Evolutionary conservation across 164 flowering plant genomes (phyloP).

Genomic region (Protea cynaroides): DNA sequence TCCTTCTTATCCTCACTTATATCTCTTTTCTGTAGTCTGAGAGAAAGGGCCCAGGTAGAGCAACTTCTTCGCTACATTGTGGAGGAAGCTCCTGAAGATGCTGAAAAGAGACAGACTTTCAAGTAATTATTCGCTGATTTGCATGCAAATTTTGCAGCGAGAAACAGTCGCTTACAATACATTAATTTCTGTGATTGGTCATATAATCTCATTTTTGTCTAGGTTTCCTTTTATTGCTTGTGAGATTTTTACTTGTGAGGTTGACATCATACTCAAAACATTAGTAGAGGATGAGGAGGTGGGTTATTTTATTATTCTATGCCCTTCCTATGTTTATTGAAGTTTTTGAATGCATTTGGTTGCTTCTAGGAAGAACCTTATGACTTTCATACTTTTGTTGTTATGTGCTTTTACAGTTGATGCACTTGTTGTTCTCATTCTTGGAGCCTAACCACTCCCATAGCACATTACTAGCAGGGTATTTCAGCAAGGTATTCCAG

Average conservation of each 20-base stretch:
- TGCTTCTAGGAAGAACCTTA: background rate
- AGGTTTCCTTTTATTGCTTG: constrained; percentile 95
- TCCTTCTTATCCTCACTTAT: background rate
- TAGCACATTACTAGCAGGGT: constrained; percentile 73
- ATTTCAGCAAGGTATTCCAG: constrained; percentile 77
- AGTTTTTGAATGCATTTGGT: background rate
- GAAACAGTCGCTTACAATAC: background rate
- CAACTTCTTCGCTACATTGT: constrained; percentile 74
- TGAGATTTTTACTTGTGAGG: constrained; percentile 95
- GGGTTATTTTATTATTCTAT: constrained; percentile 4
- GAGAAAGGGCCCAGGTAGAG: constrained; percentile 77
- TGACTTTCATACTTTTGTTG: background rate
- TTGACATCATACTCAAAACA: constrained; percentile 82
- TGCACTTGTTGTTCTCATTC: constrained; percentile 84
- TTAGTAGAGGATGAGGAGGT: constrained; percentile 93
- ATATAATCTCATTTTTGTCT: background rate
- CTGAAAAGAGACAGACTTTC: constrained; percentile 64
- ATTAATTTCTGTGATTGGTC: background rate
- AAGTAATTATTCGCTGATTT: constrained; percentile 42
- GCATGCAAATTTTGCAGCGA: background rate
- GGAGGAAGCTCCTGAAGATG: constrained; percentile 81
- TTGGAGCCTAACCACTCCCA: constrained; percentile 67
- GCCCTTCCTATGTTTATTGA: background rate
- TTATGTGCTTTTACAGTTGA: constrained; percentile 47
- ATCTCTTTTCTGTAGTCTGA: constrained; percentile 36